Evolutionary conservation across 768 basidiomycete genomes (phyloP).

Genomic region (Boletus pseudopeckii): DNA sequence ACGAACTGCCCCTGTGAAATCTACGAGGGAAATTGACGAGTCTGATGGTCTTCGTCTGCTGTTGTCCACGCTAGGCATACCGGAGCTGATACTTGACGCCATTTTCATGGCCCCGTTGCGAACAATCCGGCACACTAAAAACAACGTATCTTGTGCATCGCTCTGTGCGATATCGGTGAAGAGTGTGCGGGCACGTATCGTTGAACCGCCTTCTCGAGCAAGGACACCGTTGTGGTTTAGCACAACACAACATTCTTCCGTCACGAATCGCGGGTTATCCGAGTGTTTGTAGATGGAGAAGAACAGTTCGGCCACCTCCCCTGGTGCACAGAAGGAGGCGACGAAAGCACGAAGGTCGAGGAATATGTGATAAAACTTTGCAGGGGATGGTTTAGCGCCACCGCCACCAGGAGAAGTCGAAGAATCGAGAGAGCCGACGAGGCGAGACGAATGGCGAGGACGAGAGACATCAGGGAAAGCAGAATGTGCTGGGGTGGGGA

Average conservation of each 20-base stretch:
- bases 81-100: constrained; percentile 51
- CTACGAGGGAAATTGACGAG: constrained; percentile 38
- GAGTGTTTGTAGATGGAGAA: constrained; percentile 90
- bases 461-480: constrained; percentile 58
- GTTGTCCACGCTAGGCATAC: constrained; percentile 37
- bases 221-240: constrained; percentile 90
- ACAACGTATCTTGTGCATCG: constrained; percentile 83
- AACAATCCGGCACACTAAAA: constrained; percentile 87
- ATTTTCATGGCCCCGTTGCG: constrained; percentile 85
- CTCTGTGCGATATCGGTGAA: constrained; percentile 86
- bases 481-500: constrained; percentile 64
- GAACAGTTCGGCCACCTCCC: constrained; percentile 89
- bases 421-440: constrained; percentile 34
- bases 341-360: constrained; percentile 91
- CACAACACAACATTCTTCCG: constrained; percentile 88
- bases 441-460: constrained; percentile 31
- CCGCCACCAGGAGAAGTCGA: constrained; percentile 4
- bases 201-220: constrained; percentile 68
- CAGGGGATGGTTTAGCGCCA: constrained; percentile 38
- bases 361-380: constrained; percentile 85
- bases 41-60: constrained; percentile 54
- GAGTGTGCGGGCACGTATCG: constrained; percentile 67
- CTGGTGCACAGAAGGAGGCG: constrained; percentile 83
- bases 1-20: constrained; percentile 27
- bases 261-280: constrained; percentile 75